A percentile compares a stretch with the other conserved stretches of the same genome.
These are phyloP conservation scores for Prunus mongolica DNA, from an alignment of 306 rosid species.

Conservation along the genomic window DNA sequence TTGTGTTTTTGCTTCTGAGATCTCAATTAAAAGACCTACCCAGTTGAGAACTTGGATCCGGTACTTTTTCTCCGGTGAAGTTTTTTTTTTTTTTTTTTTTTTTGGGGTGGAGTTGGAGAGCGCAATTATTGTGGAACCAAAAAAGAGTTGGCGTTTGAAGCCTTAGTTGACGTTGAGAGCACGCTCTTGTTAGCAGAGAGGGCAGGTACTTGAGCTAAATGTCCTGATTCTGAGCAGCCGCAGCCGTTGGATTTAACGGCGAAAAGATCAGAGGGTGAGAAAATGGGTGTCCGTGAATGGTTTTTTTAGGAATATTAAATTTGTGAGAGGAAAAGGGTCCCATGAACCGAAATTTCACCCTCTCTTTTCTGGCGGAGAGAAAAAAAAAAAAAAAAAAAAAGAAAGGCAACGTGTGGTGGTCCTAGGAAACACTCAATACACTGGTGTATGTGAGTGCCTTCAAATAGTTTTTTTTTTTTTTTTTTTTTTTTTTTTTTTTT, in stretches of 20 bases:
- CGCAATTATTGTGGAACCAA: slow-evolving; percentile 34
- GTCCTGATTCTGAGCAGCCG: neutral
- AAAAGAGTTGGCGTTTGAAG: slow-evolving; percentile 17
- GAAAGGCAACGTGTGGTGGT: slow-evolving; percentile 2
- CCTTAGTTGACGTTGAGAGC: slow-evolving; percentile 17
- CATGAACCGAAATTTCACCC: slow-evolving; percentile 11
- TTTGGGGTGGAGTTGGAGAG: neutral
- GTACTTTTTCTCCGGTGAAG: slow-evolving; percentile 4
- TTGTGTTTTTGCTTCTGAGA: slow-evolving; percentile 2
- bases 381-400: neutral
- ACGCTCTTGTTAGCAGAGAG: neutral
- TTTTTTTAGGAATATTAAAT: slow-evolving; percentile 1
- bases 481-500: neutral
- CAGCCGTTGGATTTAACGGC: slow-evolving; percentile 23
- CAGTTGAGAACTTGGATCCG: slow-evolving; percentile 12
- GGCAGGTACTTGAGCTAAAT: neutral
- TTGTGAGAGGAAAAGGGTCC: slow-evolving; percentile 8
- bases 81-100: neutral
- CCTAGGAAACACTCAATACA: slow-evolving; percentile 22
- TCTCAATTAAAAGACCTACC: slow-evolving; percentile 17
- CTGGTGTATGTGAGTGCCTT: no score
- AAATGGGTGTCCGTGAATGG: slow-evolving; percentile 21
- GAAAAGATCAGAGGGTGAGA: slow-evolving; percentile 5
- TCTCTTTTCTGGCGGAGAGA: neutral
- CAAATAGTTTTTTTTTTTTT: neutral